phyloP scores from a whole-genome alignment of 1,284 basidiomycete species.

The Ganoderma boninense region DNA sequence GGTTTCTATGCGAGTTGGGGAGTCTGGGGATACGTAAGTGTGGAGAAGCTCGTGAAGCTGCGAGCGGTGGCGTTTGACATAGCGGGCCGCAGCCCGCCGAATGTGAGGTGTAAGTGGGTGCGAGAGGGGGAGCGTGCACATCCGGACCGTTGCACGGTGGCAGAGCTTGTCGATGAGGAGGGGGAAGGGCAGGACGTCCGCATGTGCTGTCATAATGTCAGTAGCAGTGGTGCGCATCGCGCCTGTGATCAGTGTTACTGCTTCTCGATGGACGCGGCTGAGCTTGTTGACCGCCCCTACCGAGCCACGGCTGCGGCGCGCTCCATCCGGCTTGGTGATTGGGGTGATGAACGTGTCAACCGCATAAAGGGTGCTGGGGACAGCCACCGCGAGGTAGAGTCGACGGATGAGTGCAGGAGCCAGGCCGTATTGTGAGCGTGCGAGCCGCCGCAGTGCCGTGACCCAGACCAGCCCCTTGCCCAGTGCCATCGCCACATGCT shows the following conservation, averaged over 20 bases:
- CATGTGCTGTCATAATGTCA: constrained; percentile 43
- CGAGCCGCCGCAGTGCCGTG: constrained; percentile 34
- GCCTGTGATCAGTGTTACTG: constrained; percentile 44
- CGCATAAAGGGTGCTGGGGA: constrained; percentile 47
- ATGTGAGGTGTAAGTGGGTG: constrained; percentile 43
- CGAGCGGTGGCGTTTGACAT: constrained; percentile 30
- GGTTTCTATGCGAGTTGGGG: constrained; percentile 17
- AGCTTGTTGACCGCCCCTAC: constrained; percentile 28
- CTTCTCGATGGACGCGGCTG: constrained; percentile 41
- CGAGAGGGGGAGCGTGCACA: constrained; percentile 41
- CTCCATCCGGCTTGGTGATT: constrained; percentile 20
- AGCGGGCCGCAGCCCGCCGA: constrained; percentile 15
- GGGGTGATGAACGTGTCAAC: constrained; percentile 46
- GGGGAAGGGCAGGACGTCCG: constrained; percentile 43
- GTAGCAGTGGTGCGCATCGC: constrained; percentile 44
- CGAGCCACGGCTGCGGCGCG: constrained; percentile 24
- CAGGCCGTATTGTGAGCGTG: constrained; percentile 7
- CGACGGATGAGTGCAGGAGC: no score
- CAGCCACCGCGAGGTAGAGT: constrained; percentile 39
- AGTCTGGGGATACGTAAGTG: constrained; percentile 15
- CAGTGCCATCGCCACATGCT: constrained; percentile 42
- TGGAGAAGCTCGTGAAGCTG: constrained; percentile 36
- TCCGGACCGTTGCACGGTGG: constrained; percentile 37
- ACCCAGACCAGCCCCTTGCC: constrained; percentile 41
- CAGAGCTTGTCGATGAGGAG: constrained; percentile 38